phyloP scores from a whole-genome alignment of 2,329 filamentous ascomycete species.

The Diaporthe australafricana region DNA sequence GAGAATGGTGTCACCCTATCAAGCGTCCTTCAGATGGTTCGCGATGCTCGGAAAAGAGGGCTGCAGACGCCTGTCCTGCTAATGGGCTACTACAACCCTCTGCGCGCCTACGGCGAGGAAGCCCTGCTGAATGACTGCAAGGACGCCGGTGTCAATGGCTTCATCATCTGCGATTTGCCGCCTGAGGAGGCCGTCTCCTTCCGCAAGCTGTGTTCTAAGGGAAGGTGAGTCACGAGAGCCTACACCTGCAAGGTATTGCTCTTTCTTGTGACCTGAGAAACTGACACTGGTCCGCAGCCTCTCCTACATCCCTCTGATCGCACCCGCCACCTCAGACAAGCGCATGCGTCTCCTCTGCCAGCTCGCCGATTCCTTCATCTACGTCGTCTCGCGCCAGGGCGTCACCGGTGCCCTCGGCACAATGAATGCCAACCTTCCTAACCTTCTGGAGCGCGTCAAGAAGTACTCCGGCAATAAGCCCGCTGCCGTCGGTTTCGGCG shows the following conservation, averaged over 20 bases:
- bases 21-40: slow-evolving; percentile 84
- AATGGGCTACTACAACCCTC: slow-evolving; percentile 99
- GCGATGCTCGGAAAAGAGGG: slow-evolving; percentile 80
- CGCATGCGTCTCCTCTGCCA: slow-evolving; percentile 97
- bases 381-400: slow-evolving; percentile 96
- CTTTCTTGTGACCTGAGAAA: background rate
- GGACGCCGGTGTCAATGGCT: slow-evolving; percentile 89
- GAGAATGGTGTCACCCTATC: slow-evolving; percentile 88
- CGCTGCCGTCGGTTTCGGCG: slow-evolving; percentile 93
- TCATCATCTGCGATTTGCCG: slow-evolving; percentile 95
- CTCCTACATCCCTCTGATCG: slow-evolving; percentile 97
- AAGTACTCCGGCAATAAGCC: slow-evolving; percentile 92
- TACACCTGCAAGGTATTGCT: background rate
- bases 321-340: slow-evolving; percentile 89
- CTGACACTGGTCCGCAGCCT: slow-evolving; percentile 64
- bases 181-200: slow-evolving; percentile 96
- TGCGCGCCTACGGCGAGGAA: slow-evolving; percentile 95
- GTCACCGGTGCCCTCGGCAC: slow-evolving; percentile 91
- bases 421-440: slow-evolving; percentile 83
- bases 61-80: slow-evolving; percentile 86
- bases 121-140: slow-evolving; percentile 86
- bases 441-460: slow-evolving; percentile 86
- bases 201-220: slow-evolving; percentile 83
- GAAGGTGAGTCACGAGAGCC: slow-evolving; percentile 65
- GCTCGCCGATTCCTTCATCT: slow-evolving; percentile 98